phyloP scores from a whole-genome alignment of 441 rosid genomes.

The Eugenia klotzschiana region DNA sequence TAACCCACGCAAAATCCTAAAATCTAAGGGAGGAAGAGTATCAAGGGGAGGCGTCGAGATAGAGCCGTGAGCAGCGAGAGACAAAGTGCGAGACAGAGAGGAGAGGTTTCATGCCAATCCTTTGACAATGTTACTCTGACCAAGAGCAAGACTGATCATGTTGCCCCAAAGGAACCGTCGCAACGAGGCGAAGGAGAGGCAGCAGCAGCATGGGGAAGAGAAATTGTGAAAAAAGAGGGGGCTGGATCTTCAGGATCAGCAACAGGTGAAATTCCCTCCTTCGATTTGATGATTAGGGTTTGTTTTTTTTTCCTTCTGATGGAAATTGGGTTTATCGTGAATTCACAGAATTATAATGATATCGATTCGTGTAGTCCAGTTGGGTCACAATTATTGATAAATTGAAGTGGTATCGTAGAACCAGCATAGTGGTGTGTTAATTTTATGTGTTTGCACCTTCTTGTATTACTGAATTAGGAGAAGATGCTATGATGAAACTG shows the following conservation, averaged over 20 bases:
- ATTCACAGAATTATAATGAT: neutral
- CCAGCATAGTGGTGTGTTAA: neutral
- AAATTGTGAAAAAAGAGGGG: slow-evolving; percentile 77
- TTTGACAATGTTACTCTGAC: slow-evolving; percentile 59
- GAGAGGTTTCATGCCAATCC: neutral
- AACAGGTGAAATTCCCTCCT: slow-evolving; percentile 18
- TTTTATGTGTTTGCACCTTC: neutral
- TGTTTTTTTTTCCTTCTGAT: neutral
- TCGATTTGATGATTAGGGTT: neutral
- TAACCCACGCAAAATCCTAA: no score
- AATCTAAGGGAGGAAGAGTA: no score
- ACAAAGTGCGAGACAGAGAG: no score
- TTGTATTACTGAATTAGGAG: neutral
- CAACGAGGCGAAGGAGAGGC: slow-evolving; percentile 54
- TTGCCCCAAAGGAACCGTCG: no score
- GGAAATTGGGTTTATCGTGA: neutral
- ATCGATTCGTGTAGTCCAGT: neutral
- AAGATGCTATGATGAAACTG: neutral
- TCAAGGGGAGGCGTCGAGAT: no score
- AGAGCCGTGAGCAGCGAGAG: no score
- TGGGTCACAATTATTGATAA: neutral
- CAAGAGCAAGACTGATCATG: slow-evolving; percentile 14
- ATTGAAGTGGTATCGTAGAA: neutral
- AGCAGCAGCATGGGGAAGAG: slow-evolving; percentile 74
- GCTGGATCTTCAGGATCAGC: slow-evolving; percentile 55